Conservation (phyloP, 345 rosid species). For the Syzygium grande region DNA sequence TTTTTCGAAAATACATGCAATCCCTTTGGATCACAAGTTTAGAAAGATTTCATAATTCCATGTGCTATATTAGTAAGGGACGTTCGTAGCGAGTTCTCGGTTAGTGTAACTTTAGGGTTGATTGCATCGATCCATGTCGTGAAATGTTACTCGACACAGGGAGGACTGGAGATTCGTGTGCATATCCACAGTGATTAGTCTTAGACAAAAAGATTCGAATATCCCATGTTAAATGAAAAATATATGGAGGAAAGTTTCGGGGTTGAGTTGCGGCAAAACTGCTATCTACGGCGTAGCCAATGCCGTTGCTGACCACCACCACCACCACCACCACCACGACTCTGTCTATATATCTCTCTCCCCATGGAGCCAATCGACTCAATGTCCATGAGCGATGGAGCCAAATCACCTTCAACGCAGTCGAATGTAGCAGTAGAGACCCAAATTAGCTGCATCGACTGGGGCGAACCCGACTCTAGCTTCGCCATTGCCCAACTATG, state of each 20-base stretch:
- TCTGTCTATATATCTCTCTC: neutral
- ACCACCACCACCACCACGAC: neutral
- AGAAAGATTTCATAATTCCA: neutral
- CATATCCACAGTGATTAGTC: no score
- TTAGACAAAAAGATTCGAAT: neutral
- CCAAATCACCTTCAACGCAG: neutral
- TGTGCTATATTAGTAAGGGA: neutral
- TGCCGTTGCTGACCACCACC: no score
- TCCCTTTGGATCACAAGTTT: neutral
- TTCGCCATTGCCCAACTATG: no score
- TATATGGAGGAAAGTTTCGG: no score
- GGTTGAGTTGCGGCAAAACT: no score
- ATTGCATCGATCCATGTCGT: accelerated
- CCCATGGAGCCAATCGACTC: neutral
- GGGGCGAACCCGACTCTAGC: no score
- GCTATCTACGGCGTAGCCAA: no score
- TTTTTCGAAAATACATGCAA: neutral
- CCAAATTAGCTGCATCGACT: no score
- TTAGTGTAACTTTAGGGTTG: neutral
- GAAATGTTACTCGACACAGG: neutral
- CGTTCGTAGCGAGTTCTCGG: accelerated
- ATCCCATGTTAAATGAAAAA: neutral
- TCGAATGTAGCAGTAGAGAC: neutral
- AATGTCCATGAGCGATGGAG: neutral
- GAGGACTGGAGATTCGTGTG: accelerated